Percentiles rank a stretch among this genome's conserved stretches.
Evolutionary conservation across 2,329 filamentous ascomycete species (phyloP).

Genomic region (Hypoxylon sp.): DNA sequence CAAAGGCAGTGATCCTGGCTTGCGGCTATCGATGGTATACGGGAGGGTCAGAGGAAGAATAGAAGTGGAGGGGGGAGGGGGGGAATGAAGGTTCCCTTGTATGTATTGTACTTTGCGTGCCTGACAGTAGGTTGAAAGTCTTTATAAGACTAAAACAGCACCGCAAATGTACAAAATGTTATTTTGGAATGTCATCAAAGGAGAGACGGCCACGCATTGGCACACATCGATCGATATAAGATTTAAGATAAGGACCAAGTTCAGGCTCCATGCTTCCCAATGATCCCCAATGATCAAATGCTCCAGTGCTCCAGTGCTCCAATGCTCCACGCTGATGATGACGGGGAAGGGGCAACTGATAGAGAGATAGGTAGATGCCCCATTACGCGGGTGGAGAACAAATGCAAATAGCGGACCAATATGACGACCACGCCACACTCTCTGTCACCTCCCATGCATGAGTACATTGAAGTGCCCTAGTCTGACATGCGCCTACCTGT

Average conservation of each 20-base stretch:
- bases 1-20: slow-evolving; percentile 31
- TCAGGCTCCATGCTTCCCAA: background rate
- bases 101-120: slow-evolving; percentile 4
- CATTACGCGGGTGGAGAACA: slow-evolving; percentile 27
- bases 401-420: slow-evolving; percentile 30
- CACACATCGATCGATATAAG: slow-evolving; percentile 27
- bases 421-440: slow-evolving; percentile 34
- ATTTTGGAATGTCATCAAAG: background rate
- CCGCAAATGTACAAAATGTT: background rate
- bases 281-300: background rate
- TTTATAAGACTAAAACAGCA: background rate
- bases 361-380: slow-evolving; percentile 15
- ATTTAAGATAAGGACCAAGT: slow-evolving; percentile 13
- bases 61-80: background rate
- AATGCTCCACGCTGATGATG: slow-evolving; percentile 6
- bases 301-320: background rate
- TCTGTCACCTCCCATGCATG: slow-evolving; percentile 21
- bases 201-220: slow-evolving; percentile 15
- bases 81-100: background rate
- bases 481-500: background rate
- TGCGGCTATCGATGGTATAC: slow-evolving; percentile 35
- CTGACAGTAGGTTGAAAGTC: background rate
- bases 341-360: slow-evolving; percentile 18
- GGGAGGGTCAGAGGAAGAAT: slow-evolving; percentile 3
- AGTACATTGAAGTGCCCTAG: slow-evolving; percentile 13